These are phyloP conservation scores for Cryphonectria radicalis DNA, from an alignment of 2,329 filamentous ascomycete genomes.

Conservation along the genomic window DNA sequence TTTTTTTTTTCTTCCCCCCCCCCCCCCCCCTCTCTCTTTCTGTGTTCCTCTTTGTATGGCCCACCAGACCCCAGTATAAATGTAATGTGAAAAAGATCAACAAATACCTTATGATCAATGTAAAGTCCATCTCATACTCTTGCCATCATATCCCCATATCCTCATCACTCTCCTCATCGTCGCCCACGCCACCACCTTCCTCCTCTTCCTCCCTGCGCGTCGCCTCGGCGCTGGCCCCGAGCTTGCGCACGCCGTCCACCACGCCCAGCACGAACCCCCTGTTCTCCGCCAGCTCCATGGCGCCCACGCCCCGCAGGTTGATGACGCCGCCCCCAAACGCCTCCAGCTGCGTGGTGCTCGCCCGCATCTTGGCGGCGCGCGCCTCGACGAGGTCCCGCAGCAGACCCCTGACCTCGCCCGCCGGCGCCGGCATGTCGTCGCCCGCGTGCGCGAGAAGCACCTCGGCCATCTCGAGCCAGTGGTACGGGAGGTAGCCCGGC, in stretches of 20 bases:
- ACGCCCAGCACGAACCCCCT: slow-evolving; percentile 83
- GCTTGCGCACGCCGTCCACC: slow-evolving; percentile 83
- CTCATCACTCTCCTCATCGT: slow-evolving; percentile 62
- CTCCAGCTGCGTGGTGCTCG: slow-evolving; percentile 73
- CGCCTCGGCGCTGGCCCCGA: slow-evolving; percentile 81
- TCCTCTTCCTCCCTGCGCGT: slow-evolving; percentile 76
- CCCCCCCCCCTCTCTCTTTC: too few relatives aligned
- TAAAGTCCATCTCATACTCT: not conserved
- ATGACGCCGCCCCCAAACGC: slow-evolving; percentile 73
- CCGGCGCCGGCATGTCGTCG: slow-evolving; percentile 74
- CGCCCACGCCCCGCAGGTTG: slow-evolving; percentile 75
- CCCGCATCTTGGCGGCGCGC: slow-evolving; percentile 84
- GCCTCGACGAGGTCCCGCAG: slow-evolving; percentile 85
- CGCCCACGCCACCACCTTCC: slow-evolving; percentile 64
- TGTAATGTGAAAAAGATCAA: slow-evolving; percentile 1
- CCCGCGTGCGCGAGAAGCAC: slow-evolving; percentile 82
- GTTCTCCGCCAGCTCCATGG: slow-evolving; percentile 90
- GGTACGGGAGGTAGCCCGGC: slow-evolving; percentile 78
- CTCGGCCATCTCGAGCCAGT: slow-evolving; percentile 92
- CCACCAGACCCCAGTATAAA: slow-evolving; percentile 12
- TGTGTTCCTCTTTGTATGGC: not conserved
- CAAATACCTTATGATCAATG: too few relatives aligned
- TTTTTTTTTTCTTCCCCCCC: too few relatives aligned
- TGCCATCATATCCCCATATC: slow-evolving; percentile 49
- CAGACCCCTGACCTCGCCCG: slow-evolving; percentile 74